These are phyloP conservation scores for Fusarium armeniacum DNA, from an alignment of 2,329 filamentous ascomycete genomes.

Conservation along the genomic window DNA sequence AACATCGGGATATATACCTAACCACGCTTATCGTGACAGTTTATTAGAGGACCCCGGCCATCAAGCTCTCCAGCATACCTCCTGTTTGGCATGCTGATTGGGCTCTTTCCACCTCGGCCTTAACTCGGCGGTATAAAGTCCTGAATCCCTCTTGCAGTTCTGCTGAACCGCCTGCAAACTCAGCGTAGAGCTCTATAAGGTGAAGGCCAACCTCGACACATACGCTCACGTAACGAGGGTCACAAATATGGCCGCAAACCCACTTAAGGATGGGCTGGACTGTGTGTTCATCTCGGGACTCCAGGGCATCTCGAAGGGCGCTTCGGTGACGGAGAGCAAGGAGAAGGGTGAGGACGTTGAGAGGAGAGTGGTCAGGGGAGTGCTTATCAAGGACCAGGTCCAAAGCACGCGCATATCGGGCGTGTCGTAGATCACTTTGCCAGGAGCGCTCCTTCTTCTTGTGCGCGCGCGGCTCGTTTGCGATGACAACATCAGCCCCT, in stretches of 20 bases:
- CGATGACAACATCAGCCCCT: conserved; percentile 88
- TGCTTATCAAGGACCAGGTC: conserved; percentile 78
- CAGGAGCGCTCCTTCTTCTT: conserved; percentile 77
- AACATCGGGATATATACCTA: conserved; percentile 42
- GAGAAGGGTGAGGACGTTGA: conserved; percentile 80
- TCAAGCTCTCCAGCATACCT: conserved; percentile 85
- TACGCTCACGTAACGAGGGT: conserved; percentile 84
- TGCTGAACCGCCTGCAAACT: conserved; percentile 79
- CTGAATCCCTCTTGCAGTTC: conserved; percentile 80
- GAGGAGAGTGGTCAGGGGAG: conserved; percentile 67
- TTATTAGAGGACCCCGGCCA: conserved; percentile 55
- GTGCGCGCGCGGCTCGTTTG: conserved; percentile 70
- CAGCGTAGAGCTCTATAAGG: conserved; percentile 88
- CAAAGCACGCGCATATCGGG: conserved; percentile 81
- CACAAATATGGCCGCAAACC: conserved; percentile 83
- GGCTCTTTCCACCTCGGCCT: conserved; percentile 83
- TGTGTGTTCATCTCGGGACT: conserved; percentile 82
- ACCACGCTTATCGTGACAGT: conserved; percentile 24
- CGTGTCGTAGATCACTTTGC: conserved; percentile 86
- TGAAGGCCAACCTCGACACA: conserved; percentile 87
- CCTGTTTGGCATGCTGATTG: conserved; percentile 85
- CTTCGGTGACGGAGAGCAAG: conserved; percentile 89
- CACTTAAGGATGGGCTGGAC: conserved; percentile 88
- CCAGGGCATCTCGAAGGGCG: conserved; percentile 83
- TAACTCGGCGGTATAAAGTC: conserved; percentile 77